Evolutionary conservation across 768 basidiomycete genomes (phyloP), one percentile per base, ranked within the genome.

Genomic region (Boletus insuetus): DNA sequence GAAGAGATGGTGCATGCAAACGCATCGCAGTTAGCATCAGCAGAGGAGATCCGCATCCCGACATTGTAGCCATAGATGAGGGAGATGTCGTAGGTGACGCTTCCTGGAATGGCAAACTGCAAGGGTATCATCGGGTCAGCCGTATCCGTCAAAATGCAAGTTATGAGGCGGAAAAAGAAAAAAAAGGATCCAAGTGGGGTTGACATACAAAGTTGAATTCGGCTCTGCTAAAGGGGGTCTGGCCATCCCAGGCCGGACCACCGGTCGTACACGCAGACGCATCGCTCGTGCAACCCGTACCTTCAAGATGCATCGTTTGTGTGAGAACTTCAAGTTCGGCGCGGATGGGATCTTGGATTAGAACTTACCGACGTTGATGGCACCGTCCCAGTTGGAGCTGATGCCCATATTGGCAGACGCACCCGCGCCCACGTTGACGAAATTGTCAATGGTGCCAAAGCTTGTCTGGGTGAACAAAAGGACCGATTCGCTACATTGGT

Each of bases 61-160:
- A 72, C 68, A 12, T 72, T 72, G 51, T 69, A 69, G 0, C 69
- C 70, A 7, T 72, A 72, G 53, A 69, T 72, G 48, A 69, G 60
- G 19, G 69, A 72, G 24, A 72, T 71, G 34, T 72, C 70, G 29
- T 69, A 69, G 43, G 70, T 71, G 41, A 69, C 68, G 2, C 38
- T 42, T 6, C 68, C 68, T 3, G 65, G 58, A 11, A 65, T 61
- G 13, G 70, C 58, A 7, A 53, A 59, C 66, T 70, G 9, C 39
- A 9, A 34, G 37, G 5, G 9, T 29, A 29, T 29, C 26, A 2
- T 8, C 20, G 46, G 44, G 38, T 17, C 7, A 37, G 22, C 17
- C 14, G 2, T 12, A 14, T 12, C 14, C 34, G 6, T 35, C 34
- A 14, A 35, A 35, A 11, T 14, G 12, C 34, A 35, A 35, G 6